Conservation (phyloP, 2,329 filamentous ascomycete species). For the Sphaerulina populicola region DNA sequence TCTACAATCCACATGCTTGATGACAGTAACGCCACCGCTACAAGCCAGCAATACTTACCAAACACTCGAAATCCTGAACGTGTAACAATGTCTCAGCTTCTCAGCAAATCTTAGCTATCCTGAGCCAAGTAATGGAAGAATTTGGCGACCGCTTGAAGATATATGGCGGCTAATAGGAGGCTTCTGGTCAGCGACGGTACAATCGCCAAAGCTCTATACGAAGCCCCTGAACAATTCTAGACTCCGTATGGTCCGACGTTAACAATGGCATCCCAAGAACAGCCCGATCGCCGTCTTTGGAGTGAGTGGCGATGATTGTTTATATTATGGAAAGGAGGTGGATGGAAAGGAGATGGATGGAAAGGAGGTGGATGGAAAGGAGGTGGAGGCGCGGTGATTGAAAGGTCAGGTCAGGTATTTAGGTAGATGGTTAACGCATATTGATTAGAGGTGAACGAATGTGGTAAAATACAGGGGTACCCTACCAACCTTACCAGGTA, state of each 20-base stretch:
- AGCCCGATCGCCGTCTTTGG: constrained; percentile 20
- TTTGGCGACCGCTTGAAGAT: constrained; percentile 18
- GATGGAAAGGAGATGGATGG: constrained; percentile 19
- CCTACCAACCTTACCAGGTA: too few relatives aligned
- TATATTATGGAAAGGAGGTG: constrained; percentile 23
- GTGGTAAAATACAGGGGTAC: too few relatives aligned
- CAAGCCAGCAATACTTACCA: background rate
- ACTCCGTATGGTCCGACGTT: constrained; percentile 24
- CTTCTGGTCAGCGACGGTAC: constrained; percentile 21
- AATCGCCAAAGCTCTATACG: constrained; percentile 19
- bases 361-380: constrained; percentile 19
- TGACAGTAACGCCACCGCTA: background rate
- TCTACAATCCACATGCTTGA: background rate
- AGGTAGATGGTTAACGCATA: too few relatives aligned
- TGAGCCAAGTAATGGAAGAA: constrained; percentile 17
- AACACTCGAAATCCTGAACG: background rate
- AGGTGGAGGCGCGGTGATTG: constrained; percentile 19
- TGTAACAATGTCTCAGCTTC: constrained; percentile 6
- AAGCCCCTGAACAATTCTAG: constrained; percentile 17
- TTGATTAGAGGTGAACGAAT: too few relatives aligned
- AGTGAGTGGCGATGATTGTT: constrained; percentile 21
- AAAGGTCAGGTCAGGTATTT: too few relatives aligned
- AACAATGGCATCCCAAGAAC: constrained; percentile 19
- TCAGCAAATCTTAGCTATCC: constrained; percentile 13
- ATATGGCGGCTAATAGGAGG: constrained; percentile 19